phyloP scores from a whole-genome alignment of 2,329 filamentous ascomycete species.

The Trichoderma citrinoviride region DNA sequence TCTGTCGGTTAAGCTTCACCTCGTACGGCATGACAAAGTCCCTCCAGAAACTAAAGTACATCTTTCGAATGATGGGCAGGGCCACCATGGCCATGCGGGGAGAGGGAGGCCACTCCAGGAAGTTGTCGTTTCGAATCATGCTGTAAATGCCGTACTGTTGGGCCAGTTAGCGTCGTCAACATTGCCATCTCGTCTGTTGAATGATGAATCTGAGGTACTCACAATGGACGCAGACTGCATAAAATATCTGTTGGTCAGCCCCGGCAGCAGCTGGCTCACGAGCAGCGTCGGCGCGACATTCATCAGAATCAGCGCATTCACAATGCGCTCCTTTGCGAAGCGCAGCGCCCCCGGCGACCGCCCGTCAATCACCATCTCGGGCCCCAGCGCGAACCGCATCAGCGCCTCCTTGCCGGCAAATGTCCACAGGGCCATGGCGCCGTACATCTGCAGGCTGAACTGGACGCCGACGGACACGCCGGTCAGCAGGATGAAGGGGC shows the following conservation, averaged over 20 bases:
- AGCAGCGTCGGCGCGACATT: constrained; percentile 48
- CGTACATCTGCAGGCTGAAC: constrained; percentile 54
- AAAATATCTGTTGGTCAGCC: constrained; percentile 42
- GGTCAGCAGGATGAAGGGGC: constrained; percentile 63
- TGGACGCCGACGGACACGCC: constrained; percentile 51
- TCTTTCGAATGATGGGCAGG: constrained; percentile 46
- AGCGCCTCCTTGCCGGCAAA: constrained; percentile 52
- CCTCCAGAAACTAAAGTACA: constrained; percentile 48
- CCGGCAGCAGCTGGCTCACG: constrained; percentile 44
- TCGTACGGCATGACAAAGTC: constrained; percentile 48
- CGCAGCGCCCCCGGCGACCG: constrained; percentile 28
- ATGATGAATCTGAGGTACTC: constrained; percentile 25
- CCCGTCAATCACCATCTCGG: constrained; percentile 32
- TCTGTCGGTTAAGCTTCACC: constrained; percentile 46
- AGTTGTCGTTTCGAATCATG: constrained; percentile 44
- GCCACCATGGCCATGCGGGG: constrained; percentile 50
- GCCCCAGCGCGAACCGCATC: constrained; percentile 42
- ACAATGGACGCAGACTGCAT: constrained; percentile 45
- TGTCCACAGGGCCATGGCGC: constrained; percentile 47
- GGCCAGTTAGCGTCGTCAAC: constrained; percentile 9
- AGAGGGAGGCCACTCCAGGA: constrained; percentile 53
- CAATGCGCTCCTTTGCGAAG: constrained; percentile 33
- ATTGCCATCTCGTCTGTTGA: background rate
- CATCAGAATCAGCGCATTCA: constrained; percentile 40
- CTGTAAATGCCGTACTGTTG: constrained; percentile 49